phyloP scores from a whole-genome alignment of 441 rosid genomes.

The Aquilaria agallochum region DNA sequence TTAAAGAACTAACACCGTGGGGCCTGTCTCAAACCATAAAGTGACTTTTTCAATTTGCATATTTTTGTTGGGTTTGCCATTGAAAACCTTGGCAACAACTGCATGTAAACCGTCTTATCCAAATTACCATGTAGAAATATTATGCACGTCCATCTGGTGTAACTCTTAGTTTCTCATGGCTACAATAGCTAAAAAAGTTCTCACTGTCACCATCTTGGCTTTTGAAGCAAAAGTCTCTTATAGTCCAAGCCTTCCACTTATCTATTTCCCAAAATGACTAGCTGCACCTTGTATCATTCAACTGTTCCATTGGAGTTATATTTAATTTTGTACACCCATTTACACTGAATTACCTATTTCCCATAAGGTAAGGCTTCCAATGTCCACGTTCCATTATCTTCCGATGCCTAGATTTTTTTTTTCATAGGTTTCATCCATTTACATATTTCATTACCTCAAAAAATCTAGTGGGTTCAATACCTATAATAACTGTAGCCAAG shows the following conservation, averaged over 20 bases:
- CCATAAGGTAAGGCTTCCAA: background rate
- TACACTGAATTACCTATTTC: background rate
- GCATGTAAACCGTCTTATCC: background rate
- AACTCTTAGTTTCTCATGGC: no score
- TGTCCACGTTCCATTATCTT: constrained; percentile 3
- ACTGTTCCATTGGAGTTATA: background rate
- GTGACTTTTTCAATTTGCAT: background rate
- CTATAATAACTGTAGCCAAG: background rate
- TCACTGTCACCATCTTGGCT: background rate
- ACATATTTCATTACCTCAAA: background rate
- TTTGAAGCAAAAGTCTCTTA: constrained; percentile 8
- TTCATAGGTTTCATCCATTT: no score
- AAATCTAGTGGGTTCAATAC: background rate
- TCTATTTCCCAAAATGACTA: background rate
- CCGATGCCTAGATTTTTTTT: background rate
- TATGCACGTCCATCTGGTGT: no score
- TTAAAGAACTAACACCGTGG: constrained; percentile 7
- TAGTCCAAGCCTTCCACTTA: constrained; percentile 6
- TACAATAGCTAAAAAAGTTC: background rate
- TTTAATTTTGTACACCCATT: constrained; percentile 5
- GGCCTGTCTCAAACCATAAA: constrained; percentile 12
- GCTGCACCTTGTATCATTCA: constrained; percentile 1
- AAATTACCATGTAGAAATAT: no score
- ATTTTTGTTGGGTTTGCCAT: background rate
- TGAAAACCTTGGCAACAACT: background rate